Evolutionary conservation across 495 filamentous ascomycete genomes (phyloP), one percentile per base, ranked within the genome.

Genomic region (Cairneyella variabilis): DNA sequence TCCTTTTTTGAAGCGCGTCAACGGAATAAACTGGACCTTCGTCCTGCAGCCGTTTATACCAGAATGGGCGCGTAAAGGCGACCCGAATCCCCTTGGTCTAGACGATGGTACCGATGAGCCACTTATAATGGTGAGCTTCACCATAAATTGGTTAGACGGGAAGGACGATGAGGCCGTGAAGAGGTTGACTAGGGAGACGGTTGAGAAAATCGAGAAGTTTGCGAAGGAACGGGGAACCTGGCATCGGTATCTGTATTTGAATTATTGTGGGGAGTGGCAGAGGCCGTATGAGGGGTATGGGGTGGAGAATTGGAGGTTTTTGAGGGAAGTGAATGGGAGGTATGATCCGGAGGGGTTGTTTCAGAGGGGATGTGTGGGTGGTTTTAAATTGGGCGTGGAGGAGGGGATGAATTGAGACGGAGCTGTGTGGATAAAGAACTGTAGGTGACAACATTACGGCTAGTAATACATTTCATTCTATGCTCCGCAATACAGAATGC

Each of bases 301-400:
- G 0, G 14, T 48, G 25, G 60, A 44, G 10, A 77, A 71, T 34
- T 25, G 60, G 34, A 44, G 54, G 2, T 57, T 44, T 11, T 56
- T 79, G 6, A 64, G 59, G 53, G 21, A 16, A 30, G 57, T 69
- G 11, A 68, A 71, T 5, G 58, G 62, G 40, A 71, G 69, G 40
- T 77, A 67, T 39, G 76, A 79, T 56, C 70, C 74, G 0, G 16
- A 51, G 16, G 64, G 64, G 8, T 55, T 73, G n/a, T 71, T 75
- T 39, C 67, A 73, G 53, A 70, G 61, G 42, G 54, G 73, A 23
- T 69, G 64, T 53, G 63, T 37, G 48, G 70, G 70, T 30, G 65
- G 68, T 34, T 70, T 70, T 53, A 70, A 72, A 59, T 65, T 51
- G 18, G 41, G 41, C 6, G 6, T 41, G 30, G 30, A 34, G n/a